Base-by-base conservation (phyloP, 441 rosid genomes). In the Biscutella auriculata region DNA sequence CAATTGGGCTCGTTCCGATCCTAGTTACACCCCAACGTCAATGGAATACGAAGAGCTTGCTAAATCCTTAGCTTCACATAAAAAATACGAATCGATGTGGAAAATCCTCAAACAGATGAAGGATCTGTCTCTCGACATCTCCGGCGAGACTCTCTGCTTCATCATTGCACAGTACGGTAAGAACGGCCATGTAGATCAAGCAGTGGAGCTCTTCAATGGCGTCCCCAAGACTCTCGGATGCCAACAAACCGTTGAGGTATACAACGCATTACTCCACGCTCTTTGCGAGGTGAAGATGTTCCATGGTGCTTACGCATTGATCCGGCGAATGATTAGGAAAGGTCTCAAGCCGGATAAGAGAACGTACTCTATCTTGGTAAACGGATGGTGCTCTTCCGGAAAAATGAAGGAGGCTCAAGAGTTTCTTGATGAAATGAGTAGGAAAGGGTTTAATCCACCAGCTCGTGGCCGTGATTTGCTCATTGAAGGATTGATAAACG, bases 381-480 rank as follows among this genome's bases (percentile, higher is more conserved):
- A 81, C 35, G 95, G 83, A 9, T 91, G 93, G 96, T 85, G 96
- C 12, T 82, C 86, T 0, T 70, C 77, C 1, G 98, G 98, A 34
- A 88, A 91, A 65, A 70, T 85, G 76, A 76, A 63, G 14, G 96
- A 91, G 64, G 96, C 96, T 0, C 83, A 80, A 32, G 83, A 69
- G 34, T 88, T 91, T 73, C 66, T 91, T 35, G 77, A 82, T 52
- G 96, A 88, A 48, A 85, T 91, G 96, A 91, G 94, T 23, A 42
- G 73, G 34, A 85, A 76, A 61, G 98, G 96, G 62, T 82, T 82
- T 65, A 82, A 82, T 54, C 96, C 96, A 25, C 90, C 95, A 0
- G 88, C 82, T 39, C 73, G 96, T 72, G 92, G 96, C 1, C 81
- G 95, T 53, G 98, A 91, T 72, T 71, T 91, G 68, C 74, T 91